Percentiles rank a stretch among this genome's conserved stretches.
Conservation (phyloP, 1,284 basidiomycete species). For the Cutaneotrichosporon arboriforme region DNA sequence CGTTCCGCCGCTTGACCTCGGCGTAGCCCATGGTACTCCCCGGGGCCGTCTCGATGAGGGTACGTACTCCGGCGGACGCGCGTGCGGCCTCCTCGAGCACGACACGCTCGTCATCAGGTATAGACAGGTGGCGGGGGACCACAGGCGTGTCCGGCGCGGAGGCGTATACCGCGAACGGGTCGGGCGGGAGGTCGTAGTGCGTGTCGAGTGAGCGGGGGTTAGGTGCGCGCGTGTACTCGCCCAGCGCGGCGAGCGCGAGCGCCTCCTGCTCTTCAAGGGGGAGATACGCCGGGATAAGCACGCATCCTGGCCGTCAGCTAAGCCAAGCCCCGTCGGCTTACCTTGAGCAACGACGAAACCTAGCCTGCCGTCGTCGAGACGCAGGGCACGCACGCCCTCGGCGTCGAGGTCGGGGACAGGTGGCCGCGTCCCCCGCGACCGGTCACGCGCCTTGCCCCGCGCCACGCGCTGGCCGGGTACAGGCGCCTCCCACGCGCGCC, state of each 20-base stretch:
- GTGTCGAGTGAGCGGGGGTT: constrained; percentile 82
- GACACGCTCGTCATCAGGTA: constrained; percentile 5
- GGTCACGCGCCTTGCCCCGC: constrained; percentile 23
- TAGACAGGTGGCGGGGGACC: constrained; percentile 20
- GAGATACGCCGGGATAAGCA: constrained; percentile 70
- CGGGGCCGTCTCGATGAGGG: constrained; percentile 36
- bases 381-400: constrained; percentile 12
- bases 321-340: constrained; percentile 13
- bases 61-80: constrained; percentile 4
- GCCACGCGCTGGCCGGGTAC: background rate
- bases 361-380: constrained; percentile 22
- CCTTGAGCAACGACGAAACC: constrained; percentile 42
- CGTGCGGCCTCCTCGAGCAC: background rate
- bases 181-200: constrained; percentile 66
- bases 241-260: constrained; percentile 64
- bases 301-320: constrained; percentile 59
- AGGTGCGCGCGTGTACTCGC: constrained; percentile 65
- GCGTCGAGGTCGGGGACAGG: constrained; percentile 13
- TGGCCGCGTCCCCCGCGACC: constrained; percentile 27
- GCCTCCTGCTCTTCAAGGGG: constrained; percentile 57
- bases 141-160: constrained; percentile 25
- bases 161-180: constrained; percentile 53
- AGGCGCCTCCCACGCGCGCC: constrained; percentile 11
- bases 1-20: constrained; percentile 37
- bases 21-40: constrained; percentile 37